Evolutionary conservation across 2,329 filamentous ascomycete genomes (phyloP).

Genomic region (Colletotrichum brevisporum): DNA sequence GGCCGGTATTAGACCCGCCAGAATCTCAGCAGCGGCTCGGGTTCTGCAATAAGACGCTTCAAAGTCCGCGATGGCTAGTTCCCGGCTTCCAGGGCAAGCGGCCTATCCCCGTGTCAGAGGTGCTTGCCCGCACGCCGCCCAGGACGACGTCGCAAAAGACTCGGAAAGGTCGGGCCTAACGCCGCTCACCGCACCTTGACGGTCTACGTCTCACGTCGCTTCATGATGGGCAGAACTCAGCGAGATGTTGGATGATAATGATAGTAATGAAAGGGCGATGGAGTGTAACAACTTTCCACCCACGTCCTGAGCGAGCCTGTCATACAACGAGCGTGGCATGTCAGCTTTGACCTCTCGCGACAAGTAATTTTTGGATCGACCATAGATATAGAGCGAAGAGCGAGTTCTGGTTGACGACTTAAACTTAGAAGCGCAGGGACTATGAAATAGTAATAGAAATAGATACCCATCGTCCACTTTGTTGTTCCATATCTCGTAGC

Average conservation of each 20-base stretch:
- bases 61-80: no score
- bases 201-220: background rate
- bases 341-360: background rate
- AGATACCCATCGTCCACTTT: conserved; percentile 2
- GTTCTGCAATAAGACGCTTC: background rate
- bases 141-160: background rate
- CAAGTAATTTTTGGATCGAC: background rate
- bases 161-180: background rate
- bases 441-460: conserved; percentile 4
- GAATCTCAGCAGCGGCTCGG: background rate
- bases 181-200: background rate
- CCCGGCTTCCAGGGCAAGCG: no score
- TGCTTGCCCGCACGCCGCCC: background rate
- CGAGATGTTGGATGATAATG: no score
- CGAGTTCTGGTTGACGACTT: background rate
- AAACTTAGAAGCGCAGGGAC: background rate
- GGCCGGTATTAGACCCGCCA: background rate
- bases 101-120: no score
- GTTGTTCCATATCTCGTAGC: background rate
- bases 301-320: no score
- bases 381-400: conserved; percentile 9
- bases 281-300: no score
- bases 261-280: no score
- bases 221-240: background rate
- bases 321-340: background rate